Evolutionary conservation across 306 rosid species (phyloP), one percentile per base, ranked within the genome.

Genomic region (Lathyrus aphaca): DNA sequence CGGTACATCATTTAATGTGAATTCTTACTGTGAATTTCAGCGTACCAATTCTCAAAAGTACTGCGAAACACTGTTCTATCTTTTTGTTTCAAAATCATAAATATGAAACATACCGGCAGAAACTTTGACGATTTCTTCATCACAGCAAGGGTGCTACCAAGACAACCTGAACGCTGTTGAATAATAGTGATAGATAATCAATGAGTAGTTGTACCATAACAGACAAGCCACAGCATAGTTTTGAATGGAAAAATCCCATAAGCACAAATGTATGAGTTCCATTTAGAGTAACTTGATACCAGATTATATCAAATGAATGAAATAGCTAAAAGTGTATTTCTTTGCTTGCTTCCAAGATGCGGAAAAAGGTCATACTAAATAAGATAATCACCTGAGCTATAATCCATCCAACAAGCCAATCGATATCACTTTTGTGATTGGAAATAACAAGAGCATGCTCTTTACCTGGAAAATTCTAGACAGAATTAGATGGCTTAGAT

Each of bases 321-420:
- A 61, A 60, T 51, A 70, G 43, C 23, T 6, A 43, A 53, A 61
- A 35, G 37, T 54, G 30, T 50, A 45, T 18, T 59, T 16, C 45
- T 61, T 67, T 54, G 49, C 27, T 54, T 51, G 44, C 19, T 48
- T 67, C 62, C 13, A 66, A 66, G 32, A 46, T 58, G 73, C 63
- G 71, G 71, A 39, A 72, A 54, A 54, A 50, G 40, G 35, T 56
- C 42, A 40, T 64, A 43, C 59, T 27, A 54, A 49, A 69, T 73
- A 77, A 74, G 71, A 64, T 17, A 66, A 60, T 83, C 81, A 93
- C 98, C 98, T 90, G 88, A 75, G 96, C 93, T 72, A 88, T 72
- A 71, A 88, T 81, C 98, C 96, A 90, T 79, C 96, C 96, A 82
- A 90, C 89, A 69, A 92, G 96, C 98, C 98, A 92, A 78, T 92